Evolutionary conservation across 768 basidiomycete species (phyloP).

Genomic region (Russula earlei): DNA sequence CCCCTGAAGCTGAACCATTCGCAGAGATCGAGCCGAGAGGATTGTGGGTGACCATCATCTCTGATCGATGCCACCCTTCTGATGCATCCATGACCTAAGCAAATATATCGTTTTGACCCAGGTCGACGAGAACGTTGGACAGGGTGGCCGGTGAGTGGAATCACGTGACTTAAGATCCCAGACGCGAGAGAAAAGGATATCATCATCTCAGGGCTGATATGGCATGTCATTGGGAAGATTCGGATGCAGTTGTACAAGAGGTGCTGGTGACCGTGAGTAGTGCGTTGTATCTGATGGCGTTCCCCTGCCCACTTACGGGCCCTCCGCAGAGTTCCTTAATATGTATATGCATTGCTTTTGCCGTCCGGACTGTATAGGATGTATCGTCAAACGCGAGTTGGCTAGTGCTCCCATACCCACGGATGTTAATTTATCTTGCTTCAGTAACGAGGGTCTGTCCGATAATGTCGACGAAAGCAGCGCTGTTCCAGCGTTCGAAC

Average conservation of each 20-base stretch:
- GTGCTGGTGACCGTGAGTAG: conserved; percentile 65
- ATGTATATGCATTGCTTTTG: conserved; percentile 56
- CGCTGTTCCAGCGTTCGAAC: neutral
- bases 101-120: conserved; percentile 85
- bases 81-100: conserved; percentile 31
- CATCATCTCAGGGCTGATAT: conserved; percentile 54
- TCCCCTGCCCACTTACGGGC: conserved; percentile 9
- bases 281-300: conserved; percentile 8
- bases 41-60: conserved; percentile 38
- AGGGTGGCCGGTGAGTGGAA: conserved; percentile 65
- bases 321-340: conserved; percentile 55
- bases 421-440: conserved; percentile 11
- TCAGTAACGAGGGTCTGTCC: neutral
- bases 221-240: conserved; percentile 83
- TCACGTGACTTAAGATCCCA: neutral
- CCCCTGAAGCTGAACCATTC: conserved; percentile 3
- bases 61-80: neutral
- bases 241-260: conserved; percentile 69
- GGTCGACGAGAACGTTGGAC: conserved; percentile 74
- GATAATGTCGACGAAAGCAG: neutral
- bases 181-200: conserved; percentile 12
- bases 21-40: conserved; percentile 68
- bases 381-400: neutral
- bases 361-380: conserved; percentile 38
- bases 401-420: conserved; percentile 15